phyloP scores from a whole-genome alignment of 257 asterid genomes.

The Scutellaria minor region DNA sequence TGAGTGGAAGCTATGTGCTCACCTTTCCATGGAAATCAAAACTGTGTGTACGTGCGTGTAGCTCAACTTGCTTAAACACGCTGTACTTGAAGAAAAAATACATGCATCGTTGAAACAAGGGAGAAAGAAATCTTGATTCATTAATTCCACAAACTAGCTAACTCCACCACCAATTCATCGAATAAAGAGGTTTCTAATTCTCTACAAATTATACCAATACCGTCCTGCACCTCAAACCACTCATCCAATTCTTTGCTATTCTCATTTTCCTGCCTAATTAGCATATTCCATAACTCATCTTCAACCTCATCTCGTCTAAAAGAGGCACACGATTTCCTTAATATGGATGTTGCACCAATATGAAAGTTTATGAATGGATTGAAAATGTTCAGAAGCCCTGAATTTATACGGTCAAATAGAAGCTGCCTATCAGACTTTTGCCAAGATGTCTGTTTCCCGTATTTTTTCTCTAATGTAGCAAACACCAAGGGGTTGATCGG shows the following conservation, averaged over 20 bases:
- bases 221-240: conserved; percentile 64
- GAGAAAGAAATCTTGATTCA: conserved; percentile 27
- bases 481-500: conserved; percentile 60
- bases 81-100: conserved; percentile 1
- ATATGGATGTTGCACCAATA: conserved; percentile 28
- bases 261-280: conserved; percentile 52
- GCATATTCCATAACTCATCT: conserved; percentile 70
- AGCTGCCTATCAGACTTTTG: conserved; percentile 60
- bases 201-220: conserved; percentile 52
- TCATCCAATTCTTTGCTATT: conserved; percentile 40
- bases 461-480: conserved; percentile 66
- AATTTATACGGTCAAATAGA: conserved; percentile 67
- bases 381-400: conserved; percentile 50
- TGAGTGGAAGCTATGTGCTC: background rate
- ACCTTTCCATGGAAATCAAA: conserved; percentile 12
- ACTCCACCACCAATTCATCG: conserved; percentile 64
- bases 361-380: conserved; percentile 34
- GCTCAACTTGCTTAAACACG: conserved; percentile 17
- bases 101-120: background rate
- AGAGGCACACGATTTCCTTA: conserved; percentile 29
- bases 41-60: background rate
- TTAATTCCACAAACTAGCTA: conserved; percentile 40
- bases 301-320: conserved; percentile 63
- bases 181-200: conserved; percentile 63
- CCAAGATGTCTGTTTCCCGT: conserved; percentile 71